Evolutionary conservation across 805 yeast species (phyloP), one percentile per base, ranked within the genome.

Genomic region (Candida palmyrensis): DNA sequence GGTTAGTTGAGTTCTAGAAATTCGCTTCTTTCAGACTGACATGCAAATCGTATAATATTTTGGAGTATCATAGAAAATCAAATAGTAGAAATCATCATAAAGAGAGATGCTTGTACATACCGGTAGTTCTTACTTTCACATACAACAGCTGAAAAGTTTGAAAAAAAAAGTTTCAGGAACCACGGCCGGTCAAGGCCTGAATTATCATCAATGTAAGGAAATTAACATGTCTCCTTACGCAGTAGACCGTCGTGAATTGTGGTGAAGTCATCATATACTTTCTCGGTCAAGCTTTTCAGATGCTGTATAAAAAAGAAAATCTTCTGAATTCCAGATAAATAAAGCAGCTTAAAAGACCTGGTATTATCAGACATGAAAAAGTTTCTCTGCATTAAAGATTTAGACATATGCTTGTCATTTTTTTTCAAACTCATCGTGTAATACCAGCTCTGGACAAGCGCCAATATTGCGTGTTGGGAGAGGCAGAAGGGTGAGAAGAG

Each of bases 371-470:
- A 65, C 70, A 44, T 45, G 74, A 76, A 68, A 60, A 71, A 60
- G 51, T 57, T 64, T 75, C 57, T 76, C 88, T 66, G 75, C 87
- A 66, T 55, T 38, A 47, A 57, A 43, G 59, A 63, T 60, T 88
- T 95, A 80, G 97, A 88, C 95, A 89, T 89, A 89, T 89, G 97
- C 97, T 89, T 89, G 97, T 89, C 96, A 61, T 58, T 65, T 68
- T 62, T 62, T 75, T 75, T 73, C 74, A 68, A 75, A 74, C 71
- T 84, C 92, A 78, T 81, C 79, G 57, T 60, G 59, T 79, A 75
- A 53, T 55, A 47, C 32, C 39, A 26, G 29, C 17, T 21, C 19
- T 23, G 18, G 34, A 31, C 34, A 31, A 31, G 34, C 34, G 5
- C 14, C 9, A 14, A n/a, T n/a, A n/a, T n/a, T 23, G 14, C 12